Evolutionary conservation across 768 basidiomycete species (phyloP), one percentile per base, ranked within the genome.

Genomic region (Clavaria fumosa): DNA sequence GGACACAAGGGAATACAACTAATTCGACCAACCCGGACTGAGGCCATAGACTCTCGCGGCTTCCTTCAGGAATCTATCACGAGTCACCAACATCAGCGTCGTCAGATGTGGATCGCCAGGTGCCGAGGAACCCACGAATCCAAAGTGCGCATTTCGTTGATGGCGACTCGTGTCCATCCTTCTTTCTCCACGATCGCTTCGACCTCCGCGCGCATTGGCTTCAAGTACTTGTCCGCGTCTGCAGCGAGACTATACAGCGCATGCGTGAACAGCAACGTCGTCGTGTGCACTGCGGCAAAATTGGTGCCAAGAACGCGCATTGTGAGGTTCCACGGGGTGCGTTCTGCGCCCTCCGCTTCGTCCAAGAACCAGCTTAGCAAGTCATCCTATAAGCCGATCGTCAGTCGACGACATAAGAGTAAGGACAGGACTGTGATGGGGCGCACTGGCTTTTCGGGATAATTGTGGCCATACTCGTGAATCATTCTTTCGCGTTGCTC

Each of bases 321-420:
- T 5, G 20, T 15, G 2, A 56, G 31, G 2, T 38, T 24, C 4
- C 40, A 12, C 1, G 42, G 22, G 7, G 44, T 43, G 21, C 38
- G 37, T 10, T 51, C 43, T n/a, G 39, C 37, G 4, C 18, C 15
- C 15, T 12, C 20, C 1, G 47, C 52, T 2, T 28, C 42, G 11
- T 57, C 52, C 36, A 62, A 49, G 7, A 60, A 42, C 61, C 61
- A 63, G 35, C 49, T 47, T 1, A 63, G 46, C 39, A 60, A 40
- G 37, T 63, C 59, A 22, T 53, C 52, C 60, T 60, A 28, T 9
- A 9, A 14, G 9, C 9, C 14, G 9, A 42, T 42, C 22, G 23
- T 38, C 35, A 21, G 12, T 34, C 12, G 15, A 20, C 21, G 12
- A 34, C 21, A 5, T 4, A 15, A 20, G 15, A 34, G 3, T 11